Evolutionary conservation across 257 asterid genomes (phyloP).

Genomic region (Rubia yunnanensis): DNA sequence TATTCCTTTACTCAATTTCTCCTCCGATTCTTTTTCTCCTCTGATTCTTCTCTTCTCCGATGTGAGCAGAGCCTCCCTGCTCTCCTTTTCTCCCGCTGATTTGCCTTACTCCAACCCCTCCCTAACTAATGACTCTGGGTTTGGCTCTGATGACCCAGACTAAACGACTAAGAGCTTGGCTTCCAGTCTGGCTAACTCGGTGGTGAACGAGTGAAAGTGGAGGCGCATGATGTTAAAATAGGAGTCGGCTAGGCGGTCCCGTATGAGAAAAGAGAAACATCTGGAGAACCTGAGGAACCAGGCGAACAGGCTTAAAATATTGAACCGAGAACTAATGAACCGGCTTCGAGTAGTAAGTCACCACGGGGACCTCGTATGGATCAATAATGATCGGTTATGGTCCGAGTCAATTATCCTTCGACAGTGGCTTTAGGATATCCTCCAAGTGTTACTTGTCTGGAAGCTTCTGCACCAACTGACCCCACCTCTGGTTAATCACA

Average conservation of each 20-base stretch:
- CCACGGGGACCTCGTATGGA: slow-evolving; percentile 30
- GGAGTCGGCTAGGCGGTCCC: slow-evolving; percentile 83
- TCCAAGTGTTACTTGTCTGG: slow-evolving; percentile 55
- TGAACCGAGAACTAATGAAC: slow-evolving; percentile 58
- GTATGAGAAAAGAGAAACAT: slow-evolving; percentile 73
- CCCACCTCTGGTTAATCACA: neutral
- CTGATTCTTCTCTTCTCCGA: no score
- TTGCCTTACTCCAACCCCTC: slow-evolving; percentile 24
- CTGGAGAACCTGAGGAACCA: slow-evolving; percentile 73
- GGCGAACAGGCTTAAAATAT: slow-evolving; percentile 43
- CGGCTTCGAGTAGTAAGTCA: slow-evolving; percentile 38
- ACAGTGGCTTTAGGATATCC: slow-evolving; percentile 59
- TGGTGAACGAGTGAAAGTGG: slow-evolving; percentile 51
- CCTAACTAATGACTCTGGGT: neutral
- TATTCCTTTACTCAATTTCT: no score
- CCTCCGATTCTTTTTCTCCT: no score
- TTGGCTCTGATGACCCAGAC: slow-evolving; percentile 23
- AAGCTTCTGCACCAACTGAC: slow-evolving; percentile 52
- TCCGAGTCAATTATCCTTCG: slow-evolving; percentile 61
- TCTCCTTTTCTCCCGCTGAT: no score
- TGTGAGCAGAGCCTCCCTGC: no score
- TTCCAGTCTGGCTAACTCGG: slow-evolving; percentile 8
- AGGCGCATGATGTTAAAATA: slow-evolving; percentile 85
- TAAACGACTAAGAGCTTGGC: slow-evolving; percentile 11
- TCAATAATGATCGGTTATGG: slow-evolving; percentile 50